Base-by-base conservation (phyloP, 2,329 filamentous ascomycete species). In the Basipetospora sp. region DNA sequence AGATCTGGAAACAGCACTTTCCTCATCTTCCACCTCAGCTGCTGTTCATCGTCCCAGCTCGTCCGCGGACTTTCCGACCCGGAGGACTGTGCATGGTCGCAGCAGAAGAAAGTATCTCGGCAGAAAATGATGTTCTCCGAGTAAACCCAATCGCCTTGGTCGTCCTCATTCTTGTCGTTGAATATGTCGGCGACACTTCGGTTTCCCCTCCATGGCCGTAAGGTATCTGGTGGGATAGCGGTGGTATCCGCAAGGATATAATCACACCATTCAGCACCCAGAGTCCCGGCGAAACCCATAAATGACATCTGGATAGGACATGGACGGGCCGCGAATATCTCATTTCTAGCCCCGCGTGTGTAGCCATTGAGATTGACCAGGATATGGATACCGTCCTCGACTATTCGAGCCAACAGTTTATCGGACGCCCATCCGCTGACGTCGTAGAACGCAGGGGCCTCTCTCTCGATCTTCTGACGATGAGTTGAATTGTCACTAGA, bases 281-380 rank as follows among this genome's bases (percentile, higher is more conserved):
- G 64, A 0, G 88, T 94, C 8, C 90, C 90, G 0, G 90, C 90
- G 53, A 98, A 98, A 1, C 90, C 90, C 90, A 98, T 98, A 51
- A 98, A 98, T 0, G 90, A 94, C 90, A 98, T 98, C 47, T 98
- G 90, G 31, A 98, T 85, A 0, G 90, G 90, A 2, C 87, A 86
- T 13, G 90, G 85, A 18, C 92, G 76, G 16, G 90, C 90, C 16
- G 90, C 90, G 55, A 98, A 98, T 4, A 98, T 80, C 53, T 98
- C 90, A 48, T 98, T 98, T 17, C 87, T 76, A n/a, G 90, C 90
- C 20, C 90, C 90, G 38, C 90, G 73, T 1, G 90, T 98, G 55
- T 98, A 98, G 9, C 90, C 90, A 50, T 98, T 98, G n/a, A 98
- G 68, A 45, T 98, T 98, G 49, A 98, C 77, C 15, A 98, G 69